Conservation (phyloP, 75 land plant species). For the Selaginella moellendorffii region DNA sequence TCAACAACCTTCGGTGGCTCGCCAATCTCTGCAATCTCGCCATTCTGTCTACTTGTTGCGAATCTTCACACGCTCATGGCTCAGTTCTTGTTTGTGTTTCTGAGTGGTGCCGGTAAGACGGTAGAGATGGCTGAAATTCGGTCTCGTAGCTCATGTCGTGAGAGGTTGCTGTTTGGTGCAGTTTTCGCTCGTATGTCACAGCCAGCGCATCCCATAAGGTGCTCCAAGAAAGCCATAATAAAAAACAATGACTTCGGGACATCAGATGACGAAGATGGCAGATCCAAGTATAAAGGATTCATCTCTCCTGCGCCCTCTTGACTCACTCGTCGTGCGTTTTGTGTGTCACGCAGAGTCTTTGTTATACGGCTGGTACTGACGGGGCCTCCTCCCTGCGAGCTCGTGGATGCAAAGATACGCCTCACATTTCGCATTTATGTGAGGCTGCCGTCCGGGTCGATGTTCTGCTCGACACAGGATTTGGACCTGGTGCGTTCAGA, state of each 20-base stretch:
- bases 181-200: neutral
- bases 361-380: constrained; percentile 40
- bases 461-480: constrained; percentile 41
- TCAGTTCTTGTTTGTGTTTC: constrained; percentile 19
- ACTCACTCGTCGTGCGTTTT: too few species aligned
- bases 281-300: neutral
- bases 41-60: constrained; percentile 16
- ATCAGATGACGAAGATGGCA: neutral
- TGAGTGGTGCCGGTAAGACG: constrained; percentile 17
- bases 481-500: constrained; percentile 38
- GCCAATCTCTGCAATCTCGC: constrained; percentile 16
- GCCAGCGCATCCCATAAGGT: neutral
- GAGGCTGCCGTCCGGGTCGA: constrained; percentile 32
- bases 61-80: constrained; percentile 18
- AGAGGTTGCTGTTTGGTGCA: neutral
- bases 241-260: constrained; percentile 1
- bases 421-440: constrained; percentile 36
- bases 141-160: neutral
- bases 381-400: constrained; percentile 39
- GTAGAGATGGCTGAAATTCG: neutral
- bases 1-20: constrained; percentile 20
- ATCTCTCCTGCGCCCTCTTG: too few species aligned
- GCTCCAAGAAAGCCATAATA: neutral
- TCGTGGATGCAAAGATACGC: constrained; percentile 47
- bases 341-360: constrained; percentile 30